phyloP scores from a whole-genome alignment of 73 alveolate species.

The Uronychia setigera region DNA sequence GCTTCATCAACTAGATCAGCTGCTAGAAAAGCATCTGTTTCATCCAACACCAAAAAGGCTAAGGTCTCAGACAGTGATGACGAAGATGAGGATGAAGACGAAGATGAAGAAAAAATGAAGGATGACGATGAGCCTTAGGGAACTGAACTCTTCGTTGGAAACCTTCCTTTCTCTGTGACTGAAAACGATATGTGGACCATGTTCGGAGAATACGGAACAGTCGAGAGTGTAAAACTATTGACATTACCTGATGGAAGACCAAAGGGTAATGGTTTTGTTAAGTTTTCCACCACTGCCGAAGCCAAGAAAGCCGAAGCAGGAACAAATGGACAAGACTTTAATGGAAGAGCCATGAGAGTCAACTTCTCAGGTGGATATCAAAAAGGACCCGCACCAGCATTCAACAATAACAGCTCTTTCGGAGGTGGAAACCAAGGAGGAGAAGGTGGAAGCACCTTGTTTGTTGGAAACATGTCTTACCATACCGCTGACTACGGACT shows the following conservation, averaged over 20 bases:
- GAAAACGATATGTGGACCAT: slow-evolving; percentile 50
- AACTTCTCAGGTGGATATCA: slow-evolving; percentile 53
- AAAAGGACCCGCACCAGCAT: neutral
- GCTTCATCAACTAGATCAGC: slow-evolving; percentile 1
- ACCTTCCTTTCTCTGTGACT: slow-evolving; percentile 58
- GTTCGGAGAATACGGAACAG: slow-evolving; percentile 68
- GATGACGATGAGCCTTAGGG: slow-evolving; percentile 23
- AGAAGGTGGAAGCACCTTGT: slow-evolving; percentile 72
- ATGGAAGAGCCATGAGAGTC: slow-evolving; percentile 77
- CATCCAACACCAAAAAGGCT: neutral
- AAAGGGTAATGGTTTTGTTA: slow-evolving; percentile 75
- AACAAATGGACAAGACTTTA: slow-evolving; percentile 63
- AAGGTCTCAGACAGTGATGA: slow-evolving; percentile 1
- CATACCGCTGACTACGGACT: slow-evolving; percentile 79
- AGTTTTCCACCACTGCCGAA: slow-evolving; percentile 63
- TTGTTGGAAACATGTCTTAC: slow-evolving; percentile 94
- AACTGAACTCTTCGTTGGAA: slow-evolving; percentile 64
- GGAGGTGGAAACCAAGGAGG: slow-evolving; percentile 9
- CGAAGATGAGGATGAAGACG: slow-evolving; percentile 26
- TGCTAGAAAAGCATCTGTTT: neutral
- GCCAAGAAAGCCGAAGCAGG: slow-evolving; percentile 58
- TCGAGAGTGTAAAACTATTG: slow-evolving; percentile 61
- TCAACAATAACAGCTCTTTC: neutral
- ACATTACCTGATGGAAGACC: slow-evolving; percentile 51
- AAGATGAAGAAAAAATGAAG: neutral